Percentiles rank a stretch among this genome's conserved stretches.
Evolutionary conservation across 495 filamentous ascomycete genomes (phyloP).

Genomic region (Penicillium coprophilum): DNA sequence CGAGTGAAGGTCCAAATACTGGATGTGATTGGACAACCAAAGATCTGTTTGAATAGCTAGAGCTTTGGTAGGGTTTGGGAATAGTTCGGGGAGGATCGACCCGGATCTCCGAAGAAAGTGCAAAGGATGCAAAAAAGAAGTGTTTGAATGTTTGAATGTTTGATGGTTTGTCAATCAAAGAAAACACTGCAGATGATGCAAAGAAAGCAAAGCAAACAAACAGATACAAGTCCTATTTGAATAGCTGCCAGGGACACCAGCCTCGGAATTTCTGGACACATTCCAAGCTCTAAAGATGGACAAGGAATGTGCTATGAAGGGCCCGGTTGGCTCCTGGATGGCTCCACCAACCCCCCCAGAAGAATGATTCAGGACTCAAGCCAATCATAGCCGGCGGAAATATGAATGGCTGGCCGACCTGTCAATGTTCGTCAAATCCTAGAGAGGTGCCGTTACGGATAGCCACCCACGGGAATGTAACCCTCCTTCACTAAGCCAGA

Average conservation of each 20-base stretch:
- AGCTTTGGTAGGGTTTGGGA: slow-evolving; percentile 10
- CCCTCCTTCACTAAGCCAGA: slow-evolving; percentile 37
- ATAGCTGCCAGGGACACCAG: slow-evolving; percentile 35
- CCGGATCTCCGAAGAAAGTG: slow-evolving; percentile 14
- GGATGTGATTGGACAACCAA: slow-evolving; percentile 36
- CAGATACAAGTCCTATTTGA: slow-evolving; percentile 48
- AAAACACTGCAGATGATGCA: slow-evolving; percentile 52
- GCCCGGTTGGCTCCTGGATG: slow-evolving; percentile 27
- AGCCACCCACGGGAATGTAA: slow-evolving; percentile 45
- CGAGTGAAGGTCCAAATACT: slow-evolving; percentile 20
- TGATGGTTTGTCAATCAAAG: slow-evolving; percentile 43
- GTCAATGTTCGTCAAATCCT: slow-evolving; percentile 22
- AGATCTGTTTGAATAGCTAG: slow-evolving; percentile 5
- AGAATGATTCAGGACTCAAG: slow-evolving; percentile 27
- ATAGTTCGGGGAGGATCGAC: slow-evolving; percentile 15
- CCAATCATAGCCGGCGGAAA: slow-evolving; percentile 32
- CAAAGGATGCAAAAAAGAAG: slow-evolving; percentile 19
- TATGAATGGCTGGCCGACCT: slow-evolving; percentile 27
- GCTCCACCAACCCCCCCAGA: slow-evolving; percentile 25
- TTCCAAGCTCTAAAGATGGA: slow-evolving; percentile 43
- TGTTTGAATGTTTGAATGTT: slow-evolving; percentile 24
- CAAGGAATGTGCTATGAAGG: slow-evolving; percentile 38
- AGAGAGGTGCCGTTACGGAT: slow-evolving; percentile 23
- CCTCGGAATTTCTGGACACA: slow-evolving; percentile 42
- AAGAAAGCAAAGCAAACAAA: slow-evolving; percentile 54